phyloP scores from a whole-genome alignment of 2,329 filamentous ascomycete genomes.

The Ceratocystis huliohia region DNA sequence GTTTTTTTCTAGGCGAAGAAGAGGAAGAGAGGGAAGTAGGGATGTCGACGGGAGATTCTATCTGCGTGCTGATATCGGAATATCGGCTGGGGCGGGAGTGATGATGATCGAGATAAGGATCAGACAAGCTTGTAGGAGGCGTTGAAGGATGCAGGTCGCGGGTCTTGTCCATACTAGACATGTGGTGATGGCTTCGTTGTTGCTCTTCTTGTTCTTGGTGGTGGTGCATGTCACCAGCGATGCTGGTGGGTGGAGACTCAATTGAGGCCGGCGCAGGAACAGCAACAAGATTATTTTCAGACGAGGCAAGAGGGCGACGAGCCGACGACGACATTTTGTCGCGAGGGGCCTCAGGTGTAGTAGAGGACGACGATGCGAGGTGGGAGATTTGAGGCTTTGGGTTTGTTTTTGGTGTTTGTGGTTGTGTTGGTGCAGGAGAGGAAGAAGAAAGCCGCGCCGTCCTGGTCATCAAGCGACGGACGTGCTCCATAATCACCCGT shows the following conservation, averaged over 20 bases:
- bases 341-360: neutral
- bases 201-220: neutral
- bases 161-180: neutral
- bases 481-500: constrained; percentile 15
- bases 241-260: constrained; percentile 18
- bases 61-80: neutral
- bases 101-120: neutral
- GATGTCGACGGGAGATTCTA: neutral
- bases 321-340: neutral
- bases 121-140: neutral
- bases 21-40: neutral
- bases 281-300: neutral
- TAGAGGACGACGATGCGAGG: neutral
- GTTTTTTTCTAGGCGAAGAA: neutral
- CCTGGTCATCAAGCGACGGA: constrained; percentile 13
- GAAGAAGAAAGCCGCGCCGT: constrained; percentile 12
- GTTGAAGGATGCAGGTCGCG: constrained; percentile 6
- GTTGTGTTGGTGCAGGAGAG: constrained; percentile 5
- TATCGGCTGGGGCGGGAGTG: neutral
- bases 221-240: constrained; percentile 10
- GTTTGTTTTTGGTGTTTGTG: neutral
- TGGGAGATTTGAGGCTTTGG: neutral
- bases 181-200: neutral
- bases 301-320: neutral
- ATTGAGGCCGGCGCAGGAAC: constrained; percentile 6